Evolutionary conservation across 805 yeast genomes (phyloP).

Genomic region (Crinitomyces ghanaensis): DNA sequence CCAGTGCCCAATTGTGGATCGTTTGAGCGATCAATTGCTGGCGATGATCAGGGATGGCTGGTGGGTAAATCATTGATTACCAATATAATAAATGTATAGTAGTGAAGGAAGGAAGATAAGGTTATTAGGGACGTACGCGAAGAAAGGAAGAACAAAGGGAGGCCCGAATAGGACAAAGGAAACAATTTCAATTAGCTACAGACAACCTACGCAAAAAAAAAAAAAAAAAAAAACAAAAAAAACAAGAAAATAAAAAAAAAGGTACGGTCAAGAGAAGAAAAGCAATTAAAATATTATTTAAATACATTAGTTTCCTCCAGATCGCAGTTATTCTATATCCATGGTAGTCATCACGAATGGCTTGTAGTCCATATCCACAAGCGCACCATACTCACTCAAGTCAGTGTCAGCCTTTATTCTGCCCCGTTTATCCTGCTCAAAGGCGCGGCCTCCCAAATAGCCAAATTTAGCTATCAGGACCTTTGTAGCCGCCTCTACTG

Average conservation of each 20-base stretch:
- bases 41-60: too few species aligned
- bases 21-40: too few species aligned
- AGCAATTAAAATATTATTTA: background rate
- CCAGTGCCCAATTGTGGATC: constrained; percentile 62
- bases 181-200: too few species aligned
- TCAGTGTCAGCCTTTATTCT: constrained; percentile 44
- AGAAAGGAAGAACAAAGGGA: too few species aligned
- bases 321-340: constrained; percentile 25
- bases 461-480: constrained; percentile 70
- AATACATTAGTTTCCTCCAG: background rate
- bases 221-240: too few species aligned
- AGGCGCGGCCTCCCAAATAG: constrained; percentile 85
- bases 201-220: too few species aligned
- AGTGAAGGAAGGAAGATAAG: too few species aligned
- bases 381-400: constrained; percentile 76
- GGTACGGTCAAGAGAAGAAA: constrained; percentile 1
- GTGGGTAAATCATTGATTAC: too few species aligned
- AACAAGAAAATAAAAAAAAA: background rate
- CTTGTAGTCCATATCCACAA: constrained; percentile 91
- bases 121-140: too few species aligned
- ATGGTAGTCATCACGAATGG: constrained; percentile 82
- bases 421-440: constrained; percentile 55
- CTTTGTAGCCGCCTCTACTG: constrained; percentile 46
- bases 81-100: too few species aligned
- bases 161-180: too few species aligned